Base-by-base conservation (phyloP, 78 protist species). In the Ministeria vibrans region DNA sequence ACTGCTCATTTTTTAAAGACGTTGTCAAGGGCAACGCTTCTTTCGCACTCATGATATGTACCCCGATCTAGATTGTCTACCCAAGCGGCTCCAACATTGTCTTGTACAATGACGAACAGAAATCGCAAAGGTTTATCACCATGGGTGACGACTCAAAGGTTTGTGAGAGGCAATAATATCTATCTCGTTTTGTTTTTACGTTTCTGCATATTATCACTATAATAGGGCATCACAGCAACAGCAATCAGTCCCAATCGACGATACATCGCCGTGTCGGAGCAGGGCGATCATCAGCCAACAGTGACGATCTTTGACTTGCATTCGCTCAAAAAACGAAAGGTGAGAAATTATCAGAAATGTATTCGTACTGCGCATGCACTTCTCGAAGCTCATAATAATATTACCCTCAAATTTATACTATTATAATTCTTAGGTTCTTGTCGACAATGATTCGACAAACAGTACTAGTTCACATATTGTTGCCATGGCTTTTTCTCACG, bases 191-290 rank as follows among this genome's bases (percentile, higher is more conserved):
- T 4, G 41, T 32, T 13, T 2, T 13, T 34, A 42, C 18, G 73
- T 6, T 63, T 6, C 34, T 20, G 44, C 49, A 70, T 1, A 30
- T n/a, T 25, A 39, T 15, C 28, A 1, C 77, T 25, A 7, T 15
- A 53, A 11, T 78, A 77, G 28, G 87, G 84, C 46, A 70, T 85
- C 70, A 55, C 86, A 6, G 87, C 90, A 13, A 62, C 86, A 34
- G 77, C 86, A 0, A 55, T 82, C 42, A 30, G 64, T 0, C 87
- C 86, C 30, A 89, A 82, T 74, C 39, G 79, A 30, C 71, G 78
- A 43, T 89, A 45, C 71, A 55, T 85, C 23, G 93, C 93, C 11
- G 77, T 89, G 28, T 89, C 93, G 0, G 87, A 86, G 74, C n/a
- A 62, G 32, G 80, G 76, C 13, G 86, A 76, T 9, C 18, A 55